Evolutionary conservation across 352 stramenopile genomes (phyloP).

Genomic region (Globisporangium radiosum): DNA sequence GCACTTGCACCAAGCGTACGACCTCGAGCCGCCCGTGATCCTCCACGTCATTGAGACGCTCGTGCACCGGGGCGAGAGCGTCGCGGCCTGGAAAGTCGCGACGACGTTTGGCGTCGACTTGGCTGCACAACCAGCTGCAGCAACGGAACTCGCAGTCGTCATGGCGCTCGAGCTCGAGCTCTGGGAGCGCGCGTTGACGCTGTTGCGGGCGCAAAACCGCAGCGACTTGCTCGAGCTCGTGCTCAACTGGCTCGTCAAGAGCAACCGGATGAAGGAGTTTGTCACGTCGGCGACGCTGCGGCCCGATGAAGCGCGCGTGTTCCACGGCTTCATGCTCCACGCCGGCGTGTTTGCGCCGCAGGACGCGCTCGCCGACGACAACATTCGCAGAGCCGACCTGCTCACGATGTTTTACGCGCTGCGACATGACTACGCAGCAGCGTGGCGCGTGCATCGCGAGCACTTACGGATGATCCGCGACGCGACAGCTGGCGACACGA

Average conservation of each 20-base stretch:
- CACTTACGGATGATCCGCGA: constrained; percentile 68
- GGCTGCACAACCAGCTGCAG: constrained; percentile 28
- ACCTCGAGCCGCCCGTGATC: constrained; percentile 63
- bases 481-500: constrained; percentile 49
- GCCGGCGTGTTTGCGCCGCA: constrained; percentile 32
- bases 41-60: constrained; percentile 73
- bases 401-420: constrained; percentile 84
- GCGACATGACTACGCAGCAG: constrained; percentile 60
- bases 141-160: constrained; percentile 68
- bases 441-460: constrained; percentile 71
- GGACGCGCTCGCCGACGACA: constrained; percentile 57
- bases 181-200: constrained; percentile 63
- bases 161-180: constrained; percentile 68
- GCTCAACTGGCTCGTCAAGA: constrained; percentile 70
- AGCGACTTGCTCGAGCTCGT: constrained; percentile 53
- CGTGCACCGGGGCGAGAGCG: constrained; percentile 63
- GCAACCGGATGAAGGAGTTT: constrained; percentile 64
- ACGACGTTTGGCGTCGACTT: constrained; percentile 70
- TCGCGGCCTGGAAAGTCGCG: constrained; percentile 83
- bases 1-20: constrained; percentile 70
- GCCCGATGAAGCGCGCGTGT: constrained; percentile 41
- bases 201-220: constrained; percentile 52
- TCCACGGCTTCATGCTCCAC: constrained; percentile 77
- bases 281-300: constrained; percentile 57
- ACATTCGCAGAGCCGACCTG: constrained; percentile 68